Percentiles rank a stretch among this genome's conserved stretches.
These are phyloP conservation scores for Fusarium paranaense DNA, from an alignment of 2,329 filamentous ascomycete species.

Conservation along the genomic window DNA sequence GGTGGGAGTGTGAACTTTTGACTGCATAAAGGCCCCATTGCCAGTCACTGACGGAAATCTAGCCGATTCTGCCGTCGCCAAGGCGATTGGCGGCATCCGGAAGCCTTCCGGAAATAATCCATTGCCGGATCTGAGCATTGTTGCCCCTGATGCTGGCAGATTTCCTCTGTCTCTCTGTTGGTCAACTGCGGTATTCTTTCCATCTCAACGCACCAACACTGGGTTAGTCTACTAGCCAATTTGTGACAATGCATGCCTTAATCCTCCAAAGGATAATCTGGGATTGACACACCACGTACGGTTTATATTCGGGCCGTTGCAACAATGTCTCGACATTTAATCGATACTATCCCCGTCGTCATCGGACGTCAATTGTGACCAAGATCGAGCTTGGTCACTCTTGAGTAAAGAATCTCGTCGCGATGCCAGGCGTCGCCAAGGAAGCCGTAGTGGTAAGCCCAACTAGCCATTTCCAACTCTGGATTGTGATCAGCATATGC, in stretches of 20 bases:
- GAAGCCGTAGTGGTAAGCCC: conserved; percentile 33
- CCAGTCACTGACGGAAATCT: not conserved
- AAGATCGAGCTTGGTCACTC: not conserved
- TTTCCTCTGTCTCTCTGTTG: not conserved
- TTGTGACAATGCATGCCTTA: not conserved
- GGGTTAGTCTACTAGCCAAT: not conserved
- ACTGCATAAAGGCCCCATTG: not conserved
- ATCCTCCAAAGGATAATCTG: not conserved
- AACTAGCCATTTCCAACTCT: not conserved
- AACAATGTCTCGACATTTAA: conserved; percentile 17
- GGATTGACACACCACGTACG: not conserved
- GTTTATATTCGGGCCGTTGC: conserved; percentile 8
- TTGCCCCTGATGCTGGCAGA: conserved; percentile 15
- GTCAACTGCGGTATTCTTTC: not conserved
- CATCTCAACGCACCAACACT: not conserved
- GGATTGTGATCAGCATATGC: not conserved
- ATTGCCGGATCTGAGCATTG: not conserved
- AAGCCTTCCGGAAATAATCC: not conserved
- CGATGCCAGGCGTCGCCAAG: conserved; percentile 31
- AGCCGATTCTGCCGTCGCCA: not conserved
- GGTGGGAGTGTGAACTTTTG: not conserved
- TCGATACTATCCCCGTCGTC: conserved; percentile 13
- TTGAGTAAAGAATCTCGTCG: not conserved
- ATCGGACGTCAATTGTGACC: not conserved
- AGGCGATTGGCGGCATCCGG: not conserved